Evolutionary conservation across 176 grass and related monocot species (phyloP), one percentile per base, ranked within the genome.

Genomic region (Oropetium thomaeum): DNA sequence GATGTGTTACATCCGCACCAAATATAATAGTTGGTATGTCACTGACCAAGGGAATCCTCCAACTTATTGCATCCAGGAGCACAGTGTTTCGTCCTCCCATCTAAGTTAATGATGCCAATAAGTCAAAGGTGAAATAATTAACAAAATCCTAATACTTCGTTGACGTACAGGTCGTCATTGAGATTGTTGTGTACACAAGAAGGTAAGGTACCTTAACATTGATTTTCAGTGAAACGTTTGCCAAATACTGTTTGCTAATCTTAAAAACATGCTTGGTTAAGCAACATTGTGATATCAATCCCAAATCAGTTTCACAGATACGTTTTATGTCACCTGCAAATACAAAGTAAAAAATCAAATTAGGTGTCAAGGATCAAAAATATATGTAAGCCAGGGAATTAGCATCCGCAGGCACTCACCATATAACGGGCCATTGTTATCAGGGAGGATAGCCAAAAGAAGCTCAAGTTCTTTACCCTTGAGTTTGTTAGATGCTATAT

Each of bases 1-100:
- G 96, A 87, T 99, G 96, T 14, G 96, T 99, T 42, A 99, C 96
- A 82, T 99, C 96, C 62, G 96, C 96, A 71, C 96, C 96, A 86
- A 99, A 99, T 76, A 99, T 99, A 72, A 99, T 99, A 14, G 96
- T 99, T 49, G 96, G 96, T 77, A 90, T 99, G 80, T 99, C 96
- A 71, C 96, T 99, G 80, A 99, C 96, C 82, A 99, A 90, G 11
- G 96, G 96, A 74, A 96, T 99, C 75, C 84, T 86, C 96, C 96
- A 99, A 84, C 96, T 99, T 80, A 96, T 71, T 16, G 96, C 96
- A 81, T 99, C 96, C 69, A 99, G 65, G 19, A 99, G 89, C 62
- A 99, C 96, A 3, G 92, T 99, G 71, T 99, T 99, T 85, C 96
- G 88, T 81, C 96, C 96, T 68, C 96, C 96, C 96, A 99, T 92